Percentiles rank a stretch among this genome's conserved stretches.
phyloP scores from a whole-genome alignment of 2,329 filamentous ascomycete species.

The Aspergillus spinulosporus region DNA sequence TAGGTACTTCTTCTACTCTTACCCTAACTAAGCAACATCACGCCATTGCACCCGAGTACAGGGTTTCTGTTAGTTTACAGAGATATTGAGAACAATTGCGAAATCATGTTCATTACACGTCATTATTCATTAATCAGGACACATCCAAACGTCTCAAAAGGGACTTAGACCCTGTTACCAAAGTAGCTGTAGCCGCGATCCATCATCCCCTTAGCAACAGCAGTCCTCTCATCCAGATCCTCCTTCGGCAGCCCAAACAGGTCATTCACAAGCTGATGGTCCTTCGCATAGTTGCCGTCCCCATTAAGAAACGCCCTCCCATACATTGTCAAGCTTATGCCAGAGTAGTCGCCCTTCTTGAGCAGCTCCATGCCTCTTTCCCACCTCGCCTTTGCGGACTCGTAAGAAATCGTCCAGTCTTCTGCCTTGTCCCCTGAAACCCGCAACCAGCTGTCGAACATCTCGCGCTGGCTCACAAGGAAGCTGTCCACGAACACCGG shows the following conservation, averaged over 20 bases:
- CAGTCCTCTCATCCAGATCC: slow-evolving; percentile 52
- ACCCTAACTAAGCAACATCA: too few relatives aligned
- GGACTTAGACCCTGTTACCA: neutral
- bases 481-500: slow-evolving; percentile 58
- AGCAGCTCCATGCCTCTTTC: slow-evolving; percentile 50
- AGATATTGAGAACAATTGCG: too few relatives aligned
- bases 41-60: too few relatives aligned
- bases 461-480: slow-evolving; percentile 61
- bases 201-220: neutral
- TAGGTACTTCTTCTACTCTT: too few relatives aligned
- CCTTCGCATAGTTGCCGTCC: slow-evolving; percentile 46
- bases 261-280: slow-evolving; percentile 48
- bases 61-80: too few relatives aligned
- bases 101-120: too few relatives aligned
- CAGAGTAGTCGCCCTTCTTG: slow-evolving; percentile 45
- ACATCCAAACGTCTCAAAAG: too few relatives aligned
- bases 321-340: slow-evolving; percentile 56
- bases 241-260: slow-evolving; percentile 59
- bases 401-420: slow-evolving; percentile 61
- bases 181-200: neutral
- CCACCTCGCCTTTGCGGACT: slow-evolving; percentile 51
- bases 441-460: slow-evolving; percentile 60
- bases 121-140: too few relatives aligned
- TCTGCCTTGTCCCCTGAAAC: slow-evolving; percentile 58
- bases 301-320: slow-evolving; percentile 53